Conservation (phyloP, 2,329 filamentous ascomycete species). For the Clarireedia homoeocarpa region DNA sequence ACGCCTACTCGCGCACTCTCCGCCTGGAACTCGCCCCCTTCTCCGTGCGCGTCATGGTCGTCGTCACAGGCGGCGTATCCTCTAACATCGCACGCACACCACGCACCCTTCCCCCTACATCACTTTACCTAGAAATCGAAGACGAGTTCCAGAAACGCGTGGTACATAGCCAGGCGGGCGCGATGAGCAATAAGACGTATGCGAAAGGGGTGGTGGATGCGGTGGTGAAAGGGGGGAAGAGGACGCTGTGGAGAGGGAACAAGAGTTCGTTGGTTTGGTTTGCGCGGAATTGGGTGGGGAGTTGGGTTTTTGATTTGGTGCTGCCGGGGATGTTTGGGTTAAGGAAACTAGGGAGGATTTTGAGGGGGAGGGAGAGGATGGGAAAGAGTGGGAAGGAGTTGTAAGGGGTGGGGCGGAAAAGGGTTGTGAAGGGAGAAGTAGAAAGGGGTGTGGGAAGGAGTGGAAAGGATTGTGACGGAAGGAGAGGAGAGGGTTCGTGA, state of each 20-base stretch:
- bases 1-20: slow-evolving; percentile 18
- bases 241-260: slow-evolving; percentile 21
- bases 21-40: slow-evolving; percentile 25
- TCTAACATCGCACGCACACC: slow-evolving; percentile 17
- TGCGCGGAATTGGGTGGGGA: slow-evolving; percentile 15
- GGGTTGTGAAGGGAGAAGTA: too few species aligned
- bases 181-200: slow-evolving; percentile 20
- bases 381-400: background rate
- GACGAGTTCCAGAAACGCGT: slow-evolving; percentile 15
- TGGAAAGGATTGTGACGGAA: background rate
- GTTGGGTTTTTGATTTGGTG: slow-evolving; percentile 21
- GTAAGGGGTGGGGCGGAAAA: too few species aligned
- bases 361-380: background rate
- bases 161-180: slow-evolving; percentile 19
- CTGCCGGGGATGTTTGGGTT: slow-evolving; percentile 25
- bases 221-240: slow-evolving; percentile 16
- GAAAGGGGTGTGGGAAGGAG: background rate
- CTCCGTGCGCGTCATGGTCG: slow-evolving; percentile 21
- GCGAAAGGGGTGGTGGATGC: slow-evolving; percentile 22
- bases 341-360: slow-evolving; percentile 10
- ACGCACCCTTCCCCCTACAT: slow-evolving; percentile 11
- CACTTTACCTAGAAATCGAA: slow-evolving; percentile 21
- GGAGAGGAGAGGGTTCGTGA: background rate
- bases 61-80: slow-evolving; percentile 22
- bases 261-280: slow-evolving; percentile 17